Evolutionary conservation across 805 yeast species (phyloP).

Genomic region (Ogataea henricii): DNA sequence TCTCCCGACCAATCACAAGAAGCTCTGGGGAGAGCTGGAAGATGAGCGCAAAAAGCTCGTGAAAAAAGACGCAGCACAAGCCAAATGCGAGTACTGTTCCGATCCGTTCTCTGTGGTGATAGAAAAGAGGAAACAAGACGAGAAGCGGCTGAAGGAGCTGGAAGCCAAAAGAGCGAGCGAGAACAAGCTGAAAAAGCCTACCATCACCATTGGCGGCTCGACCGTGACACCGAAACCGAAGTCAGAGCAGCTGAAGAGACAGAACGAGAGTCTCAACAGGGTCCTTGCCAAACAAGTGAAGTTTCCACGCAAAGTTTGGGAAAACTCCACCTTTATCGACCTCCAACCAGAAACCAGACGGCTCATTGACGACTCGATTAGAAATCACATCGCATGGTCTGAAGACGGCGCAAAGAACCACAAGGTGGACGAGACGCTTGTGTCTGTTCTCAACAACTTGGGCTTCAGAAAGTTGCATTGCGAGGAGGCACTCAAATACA

Average conservation of each 20-base stretch:
- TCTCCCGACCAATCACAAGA: conserved; percentile 79
- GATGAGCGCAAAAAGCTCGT: conserved; percentile 52
- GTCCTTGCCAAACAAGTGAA: conserved; percentile 19
- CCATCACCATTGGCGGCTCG: conserved; percentile 40
- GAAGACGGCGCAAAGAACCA: conserved; percentile 25
- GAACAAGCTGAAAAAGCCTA: conserved; percentile 50
- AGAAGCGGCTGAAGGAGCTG: conserved; percentile 47
- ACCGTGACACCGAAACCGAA: neutral
- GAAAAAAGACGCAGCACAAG: conserved; percentile 47
- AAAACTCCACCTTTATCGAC: conserved; percentile 64
- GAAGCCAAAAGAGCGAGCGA: conserved; percentile 49
- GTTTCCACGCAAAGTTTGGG: conserved; percentile 67
- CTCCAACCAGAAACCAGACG: conserved; percentile 65
- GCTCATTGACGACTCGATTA: conserved; percentile 61
- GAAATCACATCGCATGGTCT: conserved; percentile 59
- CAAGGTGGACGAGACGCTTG: conserved; percentile 12
- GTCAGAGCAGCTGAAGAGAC: neutral
- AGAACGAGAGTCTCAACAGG: conserved; percentile 10
- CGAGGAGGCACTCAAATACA: conserved; percentile 67
- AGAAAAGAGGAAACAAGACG: conserved; percentile 53
- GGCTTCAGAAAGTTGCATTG: conserved; percentile 76
- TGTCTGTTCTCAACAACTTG: conserved; percentile 35
- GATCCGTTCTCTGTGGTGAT: conserved; percentile 76
- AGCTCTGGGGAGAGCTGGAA: conserved; percentile 76
- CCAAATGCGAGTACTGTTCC: conserved; percentile 55